phyloP scores from a whole-genome alignment of 495 filamentous ascomycete species.

The Talaromyces borbonicus region DNA sequence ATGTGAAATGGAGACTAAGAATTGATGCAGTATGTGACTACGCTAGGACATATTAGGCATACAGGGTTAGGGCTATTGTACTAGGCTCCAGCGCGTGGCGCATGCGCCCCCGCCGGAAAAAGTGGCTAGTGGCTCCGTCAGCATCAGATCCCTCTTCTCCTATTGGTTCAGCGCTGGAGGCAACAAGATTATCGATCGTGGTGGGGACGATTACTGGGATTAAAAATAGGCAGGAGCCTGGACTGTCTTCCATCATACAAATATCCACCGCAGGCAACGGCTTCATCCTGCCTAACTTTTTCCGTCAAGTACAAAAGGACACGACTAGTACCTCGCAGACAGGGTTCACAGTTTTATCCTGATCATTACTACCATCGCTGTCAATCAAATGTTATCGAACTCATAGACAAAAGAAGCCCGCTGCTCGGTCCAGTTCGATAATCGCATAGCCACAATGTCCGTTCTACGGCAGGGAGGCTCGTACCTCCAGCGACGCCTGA shows the following conservation, averaged over 20 bases:
- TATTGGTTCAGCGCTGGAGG: conserved; percentile 21
- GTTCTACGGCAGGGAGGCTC: conserved; percentile 38
- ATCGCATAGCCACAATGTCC: conserved; percentile 31
- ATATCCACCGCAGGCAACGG: background rate
- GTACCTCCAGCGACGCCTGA: conserved; percentile 59
- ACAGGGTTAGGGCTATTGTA: too few relatives aligned
- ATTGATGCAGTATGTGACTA: too few relatives aligned
- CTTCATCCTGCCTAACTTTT: background rate
- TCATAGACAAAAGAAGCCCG: too few relatives aligned
- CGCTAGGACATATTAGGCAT: too few relatives aligned
- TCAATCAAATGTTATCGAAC: background rate
- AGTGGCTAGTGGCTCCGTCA: too few relatives aligned
- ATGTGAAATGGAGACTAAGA: too few relatives aligned
- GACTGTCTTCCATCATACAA: background rate
- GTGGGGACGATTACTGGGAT: background rate
- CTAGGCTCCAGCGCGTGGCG: too few relatives aligned
- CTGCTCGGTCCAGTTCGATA: too few relatives aligned
- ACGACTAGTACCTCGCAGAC: background rate
- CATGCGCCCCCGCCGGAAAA: too few relatives aligned
- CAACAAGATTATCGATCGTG: conserved; percentile 35
- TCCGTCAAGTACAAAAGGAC: background rate
- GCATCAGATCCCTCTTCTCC: background rate
- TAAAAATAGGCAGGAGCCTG: background rate
- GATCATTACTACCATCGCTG: background rate
- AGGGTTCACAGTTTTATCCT: background rate